Evolutionary conservation across 140 eudicot species (phyloP).

Genomic region (Erigeron philadelphicus): DNA sequence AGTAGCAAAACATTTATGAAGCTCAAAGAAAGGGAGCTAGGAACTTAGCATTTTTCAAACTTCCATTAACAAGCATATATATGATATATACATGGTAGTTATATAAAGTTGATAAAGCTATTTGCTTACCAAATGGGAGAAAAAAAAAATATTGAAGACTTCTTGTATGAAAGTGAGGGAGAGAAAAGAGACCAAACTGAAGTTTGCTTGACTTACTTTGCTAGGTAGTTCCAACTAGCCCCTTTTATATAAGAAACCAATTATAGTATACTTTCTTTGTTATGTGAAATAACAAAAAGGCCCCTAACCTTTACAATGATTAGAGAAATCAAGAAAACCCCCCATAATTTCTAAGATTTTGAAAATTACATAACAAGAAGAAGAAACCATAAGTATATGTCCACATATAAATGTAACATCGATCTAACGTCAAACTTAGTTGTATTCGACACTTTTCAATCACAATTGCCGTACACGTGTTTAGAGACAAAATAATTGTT

Average conservation of each 20-base stretch:
- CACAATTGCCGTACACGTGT: slow-evolving; percentile 48
- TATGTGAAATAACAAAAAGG: slow-evolving; percentile 21
- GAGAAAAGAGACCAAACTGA: slow-evolving; percentile 27
- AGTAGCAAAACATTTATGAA: background rate
- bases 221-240: slow-evolving; percentile 29
- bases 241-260: slow-evolving; percentile 39
- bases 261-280: slow-evolving; percentile 10
- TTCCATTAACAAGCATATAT: slow-evolving; percentile 2
- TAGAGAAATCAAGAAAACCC: slow-evolving; percentile 1
- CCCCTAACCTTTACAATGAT: slow-evolving; percentile 19
- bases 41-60: background rate
- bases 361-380: slow-evolving; percentile 26
- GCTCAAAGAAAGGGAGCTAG: background rate
- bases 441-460: slow-evolving; percentile 14
- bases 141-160: slow-evolving; percentile 19
- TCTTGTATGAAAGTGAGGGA: slow-evolving; percentile 24
- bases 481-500: slow-evolving; percentile 24
- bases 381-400: background rate
- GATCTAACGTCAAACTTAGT: slow-evolving; percentile 16
- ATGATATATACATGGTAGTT: background rate
- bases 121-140: slow-evolving; percentile 26
- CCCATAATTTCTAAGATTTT: background rate
- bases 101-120: background rate
- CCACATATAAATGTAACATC: slow-evolving; percentile 16
- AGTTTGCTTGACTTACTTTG: slow-evolving; percentile 31